Conservation (phyloP, 2,329 filamentous ascomycete genomes). For the Colletotrichum truncatum region DNA sequence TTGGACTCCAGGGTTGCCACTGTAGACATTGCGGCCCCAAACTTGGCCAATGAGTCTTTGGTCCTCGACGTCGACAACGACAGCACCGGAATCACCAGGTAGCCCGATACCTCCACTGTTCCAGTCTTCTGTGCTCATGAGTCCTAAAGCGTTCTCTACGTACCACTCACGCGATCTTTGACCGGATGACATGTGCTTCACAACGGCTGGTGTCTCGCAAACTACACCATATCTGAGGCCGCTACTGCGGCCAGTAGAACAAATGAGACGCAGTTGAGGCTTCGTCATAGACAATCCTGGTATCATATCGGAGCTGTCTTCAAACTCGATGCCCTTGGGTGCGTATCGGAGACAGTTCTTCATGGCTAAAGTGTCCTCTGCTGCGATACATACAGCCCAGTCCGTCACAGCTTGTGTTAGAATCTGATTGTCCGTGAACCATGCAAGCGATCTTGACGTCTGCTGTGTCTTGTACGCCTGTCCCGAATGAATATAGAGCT, state of each 20-base stretch:
- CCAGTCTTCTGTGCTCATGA: neutral
- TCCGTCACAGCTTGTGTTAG: neutral
- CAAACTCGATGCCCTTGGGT: neutral
- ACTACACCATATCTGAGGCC: neutral
- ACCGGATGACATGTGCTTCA: neutral
- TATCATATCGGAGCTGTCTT: neutral
- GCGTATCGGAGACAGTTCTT: neutral
- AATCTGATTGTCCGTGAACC: neutral
- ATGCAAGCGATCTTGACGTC: neutral
- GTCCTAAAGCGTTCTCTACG: neutral
- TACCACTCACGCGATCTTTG: neutral
- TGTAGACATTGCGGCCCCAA: neutral
- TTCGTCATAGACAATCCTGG: neutral
- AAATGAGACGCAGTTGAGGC: neutral
- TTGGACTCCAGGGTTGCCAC: neutral
- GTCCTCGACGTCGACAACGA: neutral
- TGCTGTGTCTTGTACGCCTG: neutral
- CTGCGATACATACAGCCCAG: neutral
- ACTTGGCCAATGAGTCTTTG: neutral
- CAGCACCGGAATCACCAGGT: neutral
- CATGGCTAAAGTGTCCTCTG: neutral
- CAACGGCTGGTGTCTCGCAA: neutral
- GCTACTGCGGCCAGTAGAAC: neutral
- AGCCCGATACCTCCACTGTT: neutral
- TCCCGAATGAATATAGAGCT: neutral